phyloP scores from a whole-genome alignment of 192 early-diverging fungal genomes.

The Phycomyces nitens region DNA sequence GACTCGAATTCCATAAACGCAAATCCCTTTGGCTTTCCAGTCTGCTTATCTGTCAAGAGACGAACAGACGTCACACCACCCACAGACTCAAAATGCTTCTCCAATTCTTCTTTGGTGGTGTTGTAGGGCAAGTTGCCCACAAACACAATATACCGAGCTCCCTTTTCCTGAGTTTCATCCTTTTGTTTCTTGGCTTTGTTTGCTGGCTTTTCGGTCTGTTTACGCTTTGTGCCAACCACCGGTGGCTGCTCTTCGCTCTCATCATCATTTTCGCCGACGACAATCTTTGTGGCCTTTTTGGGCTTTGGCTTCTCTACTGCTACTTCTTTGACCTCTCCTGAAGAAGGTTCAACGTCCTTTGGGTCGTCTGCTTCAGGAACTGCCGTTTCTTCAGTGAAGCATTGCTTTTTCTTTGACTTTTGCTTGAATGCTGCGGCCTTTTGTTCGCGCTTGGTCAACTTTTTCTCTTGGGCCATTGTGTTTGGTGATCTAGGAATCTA shows the following conservation, averaged over 20 bases:
- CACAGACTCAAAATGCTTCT: slow-evolving; percentile 55
- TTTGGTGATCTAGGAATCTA: not conserved
- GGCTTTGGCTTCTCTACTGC: slow-evolving; percentile 3
- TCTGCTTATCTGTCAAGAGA: slow-evolving; percentile 64
- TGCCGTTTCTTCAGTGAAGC: slow-evolving; percentile 19
- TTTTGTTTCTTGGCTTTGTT: slow-evolving; percentile 16
- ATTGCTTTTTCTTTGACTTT: slow-evolving; percentile 43
- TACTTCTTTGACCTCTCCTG: slow-evolving; percentile 5
- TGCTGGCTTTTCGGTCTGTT: slow-evolving; percentile 9
- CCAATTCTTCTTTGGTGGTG: slow-evolving; percentile 59
- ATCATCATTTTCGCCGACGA: not conserved
- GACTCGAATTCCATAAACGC: slow-evolving; percentile 67
- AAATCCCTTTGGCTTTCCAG: slow-evolving; percentile 69
- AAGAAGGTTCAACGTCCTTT: slow-evolving; percentile 28
- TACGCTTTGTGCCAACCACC: slow-evolving; percentile 4
- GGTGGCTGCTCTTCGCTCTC: slow-evolving; percentile 10
- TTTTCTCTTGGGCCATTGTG: slow-evolving; percentile 38
- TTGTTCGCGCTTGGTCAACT: slow-evolving; percentile 49
- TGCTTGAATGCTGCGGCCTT: slow-evolving; percentile 44
- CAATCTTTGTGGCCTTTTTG: not conserved
- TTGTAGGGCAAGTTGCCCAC: slow-evolving; percentile 64
- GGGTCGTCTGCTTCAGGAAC: slow-evolving; percentile 34
- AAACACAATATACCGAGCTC: slow-evolving; percentile 53
- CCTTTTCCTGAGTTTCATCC: slow-evolving; percentile 30
- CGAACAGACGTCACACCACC: slow-evolving; percentile 57